Percentiles rank a stretch among this genome's conserved stretches.
phyloP scores from a whole-genome alignment of 352 stramenopile species.

The Globisporangium nodosum region DNA sequence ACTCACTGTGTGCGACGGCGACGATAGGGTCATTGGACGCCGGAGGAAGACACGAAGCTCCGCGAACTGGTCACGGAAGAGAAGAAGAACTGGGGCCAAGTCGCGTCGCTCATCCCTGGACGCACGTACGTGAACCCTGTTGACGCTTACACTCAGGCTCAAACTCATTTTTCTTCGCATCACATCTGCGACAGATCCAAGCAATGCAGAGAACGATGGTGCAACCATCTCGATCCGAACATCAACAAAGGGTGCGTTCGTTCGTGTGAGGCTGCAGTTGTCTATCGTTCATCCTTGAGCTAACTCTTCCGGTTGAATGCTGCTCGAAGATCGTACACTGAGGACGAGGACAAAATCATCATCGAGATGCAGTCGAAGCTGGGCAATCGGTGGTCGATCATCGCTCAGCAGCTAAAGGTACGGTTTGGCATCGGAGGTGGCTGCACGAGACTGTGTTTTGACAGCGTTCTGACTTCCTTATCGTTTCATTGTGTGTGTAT shows the following conservation, averaged over 20 bases:
- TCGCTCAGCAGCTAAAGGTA: constrained; percentile 87
- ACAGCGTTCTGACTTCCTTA: neutral
- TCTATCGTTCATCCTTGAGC: neutral
- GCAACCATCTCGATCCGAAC: constrained; percentile 89
- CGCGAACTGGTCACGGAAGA: constrained; percentile 79
- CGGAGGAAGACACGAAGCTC: constrained; percentile 87
- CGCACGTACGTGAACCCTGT: constrained; percentile 53
- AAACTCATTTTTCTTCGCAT: neutral
- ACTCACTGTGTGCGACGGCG: neutral
- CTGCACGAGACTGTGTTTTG: neutral
- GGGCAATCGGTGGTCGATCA: constrained; percentile 91
- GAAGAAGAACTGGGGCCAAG: constrained; percentile 89
- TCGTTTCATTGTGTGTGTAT: neutral
- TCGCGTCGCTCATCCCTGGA: constrained; percentile 71
- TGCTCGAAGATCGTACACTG: constrained; percentile 62
- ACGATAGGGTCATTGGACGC: constrained; percentile 86
- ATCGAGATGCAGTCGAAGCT: constrained; percentile 90
- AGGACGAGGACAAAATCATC: constrained; percentile 91
- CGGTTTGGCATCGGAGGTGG: neutral
- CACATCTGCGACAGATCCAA: constrained; percentile 63
- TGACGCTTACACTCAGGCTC: neutral
- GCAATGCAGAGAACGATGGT: constrained; percentile 91
- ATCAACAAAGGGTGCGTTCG: constrained; percentile 88
- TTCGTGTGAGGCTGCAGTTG: neutral
- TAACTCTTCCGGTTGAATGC: neutral